phyloP scores from a whole-genome alignment of 352 stramenopile genomes.

The Phytophthora ohioensis region DNA sequence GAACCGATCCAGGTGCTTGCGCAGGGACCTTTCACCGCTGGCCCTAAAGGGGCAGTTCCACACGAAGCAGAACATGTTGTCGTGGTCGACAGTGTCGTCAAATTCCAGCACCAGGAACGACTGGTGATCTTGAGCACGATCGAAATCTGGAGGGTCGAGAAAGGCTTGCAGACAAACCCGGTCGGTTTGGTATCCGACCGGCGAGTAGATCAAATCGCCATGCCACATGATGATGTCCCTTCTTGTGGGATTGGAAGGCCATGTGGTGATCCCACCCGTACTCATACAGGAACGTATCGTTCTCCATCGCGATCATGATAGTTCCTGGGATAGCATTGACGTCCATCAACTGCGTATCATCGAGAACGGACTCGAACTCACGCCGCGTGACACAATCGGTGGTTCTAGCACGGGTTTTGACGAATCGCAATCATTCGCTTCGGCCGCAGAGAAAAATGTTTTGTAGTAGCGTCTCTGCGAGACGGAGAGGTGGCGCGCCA shows the following conservation, averaged over 20 bases:
- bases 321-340: background rate
- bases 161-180: constrained; percentile 2
- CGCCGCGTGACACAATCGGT: background rate
- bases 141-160: background rate
- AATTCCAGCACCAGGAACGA: background rate
- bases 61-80: constrained; percentile 4
- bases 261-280: constrained; percentile 6
- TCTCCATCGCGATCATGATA: background rate
- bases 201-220: constrained; percentile 9
- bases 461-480: too few species aligned
- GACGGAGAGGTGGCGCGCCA: too few species aligned
- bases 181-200: background rate
- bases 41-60: background rate
- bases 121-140: background rate
- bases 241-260: background rate
- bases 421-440: background rate
- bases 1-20: background rate
- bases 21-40: background rate
- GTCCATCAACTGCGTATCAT: background rate
- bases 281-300: constrained; percentile 2
- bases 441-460: too few species aligned
- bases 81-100: background rate
- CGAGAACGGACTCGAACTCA: background rate
- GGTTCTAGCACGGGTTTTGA: background rate
- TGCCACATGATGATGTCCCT: background rate